Base-by-base conservation (phyloP, 2,329 filamentous ascomycete species). In the Cytospora schulzeri region DNA sequence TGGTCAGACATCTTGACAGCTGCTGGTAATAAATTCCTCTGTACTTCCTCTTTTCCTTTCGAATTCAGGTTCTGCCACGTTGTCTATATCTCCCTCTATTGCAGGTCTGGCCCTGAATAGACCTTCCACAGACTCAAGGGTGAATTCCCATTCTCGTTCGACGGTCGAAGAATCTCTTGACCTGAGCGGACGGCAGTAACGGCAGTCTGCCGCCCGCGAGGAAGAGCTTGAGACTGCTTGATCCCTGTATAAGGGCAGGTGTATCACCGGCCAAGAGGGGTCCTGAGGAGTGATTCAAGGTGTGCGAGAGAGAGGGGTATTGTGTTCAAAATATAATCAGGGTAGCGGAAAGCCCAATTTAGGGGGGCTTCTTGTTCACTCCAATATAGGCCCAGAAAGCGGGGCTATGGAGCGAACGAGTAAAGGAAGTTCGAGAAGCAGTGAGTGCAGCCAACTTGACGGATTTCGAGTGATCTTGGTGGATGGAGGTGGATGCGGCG, bases 291-390 rank as follows among this genome's bases (percentile, higher is more conserved):
- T 54, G 48, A 29, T 60, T 22, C 3, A 35, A 19, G 4, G 26
- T 3, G 28, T 9, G 3, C 14, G 35, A 24, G 38, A 48, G 19
- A 3, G 35, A 14, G 33, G 19, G 33, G 12, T 35, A 22, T 17
- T 22, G 8, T 50, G 41, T 31, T 51, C 60, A 56, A 56, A 56
- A 62, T 22, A 28, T 35, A 19, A 50, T n/a, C 33, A 14, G 12
- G n/a, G 29, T 14, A 45, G 31, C 26, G 48, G 33, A 41, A 28
- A 24, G 38, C 65, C 72, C 83, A 79, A 94, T 81, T 97, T 98
- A 98, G 85, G 94, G 94, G 78, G 95, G 94, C 82, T 96, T 94
- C 84, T 93, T 95, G 85, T 95, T 92, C 83, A 93, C 91, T 90
- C 94, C 93, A 85, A 89, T 89, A 80, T 94, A 94, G 88, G 96